Conservation (phyloP, 2,329 filamentous ascomycete genomes). For the Claviceps digitariae region DNA sequence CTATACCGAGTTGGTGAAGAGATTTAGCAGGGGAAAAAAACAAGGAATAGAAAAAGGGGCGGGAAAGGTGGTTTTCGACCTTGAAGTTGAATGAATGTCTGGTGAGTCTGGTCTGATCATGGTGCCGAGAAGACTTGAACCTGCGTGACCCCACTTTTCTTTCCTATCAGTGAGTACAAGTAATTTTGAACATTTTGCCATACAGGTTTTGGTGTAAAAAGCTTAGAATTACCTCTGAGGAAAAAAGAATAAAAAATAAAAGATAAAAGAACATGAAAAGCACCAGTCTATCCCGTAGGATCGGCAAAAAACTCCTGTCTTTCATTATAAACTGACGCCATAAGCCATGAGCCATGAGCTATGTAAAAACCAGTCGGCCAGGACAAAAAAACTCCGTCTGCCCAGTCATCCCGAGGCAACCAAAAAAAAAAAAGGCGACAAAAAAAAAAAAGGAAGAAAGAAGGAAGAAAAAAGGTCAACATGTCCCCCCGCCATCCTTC, state of each 20-base stretch:
- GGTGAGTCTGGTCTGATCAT: too few relatives aligned
- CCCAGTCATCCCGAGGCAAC: not conserved
- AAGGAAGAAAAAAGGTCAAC: not conserved
- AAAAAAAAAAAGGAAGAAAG: too few relatives aligned
- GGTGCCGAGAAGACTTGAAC: too few relatives aligned
- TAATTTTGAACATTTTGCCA: too few relatives aligned
- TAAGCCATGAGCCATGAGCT: slow-evolving; percentile 1
- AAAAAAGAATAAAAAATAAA: not conserved
- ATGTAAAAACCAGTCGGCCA: not conserved
- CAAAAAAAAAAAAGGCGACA: not conserved
- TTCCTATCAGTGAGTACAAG: too few relatives aligned
- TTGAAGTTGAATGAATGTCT: too few relatives aligned
- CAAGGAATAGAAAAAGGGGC: not conserved
- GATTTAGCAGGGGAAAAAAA: not conserved
- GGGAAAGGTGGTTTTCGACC: too few relatives aligned
- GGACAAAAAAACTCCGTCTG: not conserved
- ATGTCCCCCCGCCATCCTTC: not conserved
- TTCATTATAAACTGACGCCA: not conserved
- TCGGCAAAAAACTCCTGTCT: not conserved
- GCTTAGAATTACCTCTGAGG: too few relatives aligned
- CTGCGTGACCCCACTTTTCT: too few relatives aligned
- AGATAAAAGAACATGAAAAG: not conserved
- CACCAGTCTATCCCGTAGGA: too few relatives aligned
- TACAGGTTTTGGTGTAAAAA: too few relatives aligned
- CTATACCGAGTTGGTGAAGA: slow-evolving; percentile 9